phyloP scores from a whole-genome alignment of 2,329 filamentous ascomycete genomes.

The Phoma sp. region DNA sequence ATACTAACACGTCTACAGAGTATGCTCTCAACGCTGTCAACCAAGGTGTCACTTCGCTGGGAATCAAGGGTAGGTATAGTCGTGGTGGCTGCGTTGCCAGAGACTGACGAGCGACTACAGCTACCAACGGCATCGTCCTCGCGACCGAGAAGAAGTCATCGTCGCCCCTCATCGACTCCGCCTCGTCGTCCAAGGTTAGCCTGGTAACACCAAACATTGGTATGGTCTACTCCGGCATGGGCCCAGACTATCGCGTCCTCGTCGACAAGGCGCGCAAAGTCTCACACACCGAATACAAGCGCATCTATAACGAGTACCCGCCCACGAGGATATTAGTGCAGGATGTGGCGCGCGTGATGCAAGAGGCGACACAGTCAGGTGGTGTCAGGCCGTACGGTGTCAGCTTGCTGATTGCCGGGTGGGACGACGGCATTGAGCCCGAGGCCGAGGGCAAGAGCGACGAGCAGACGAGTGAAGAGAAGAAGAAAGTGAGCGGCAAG shows the following conservation, averaged over 20 bases:
- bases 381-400: conserved; percentile 97
- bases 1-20: conserved; percentile 63
- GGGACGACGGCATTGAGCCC: conserved; percentile 95
- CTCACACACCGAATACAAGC: conserved; percentile 98
- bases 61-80: conserved; percentile 82
- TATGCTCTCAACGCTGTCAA: conserved; percentile 99
- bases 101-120: conserved; percentile 55
- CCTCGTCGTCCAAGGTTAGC: conserved; percentile 95
- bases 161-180: conserved; percentile 92
- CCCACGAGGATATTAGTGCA: conserved; percentile 98
- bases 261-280: conserved; percentile 98
- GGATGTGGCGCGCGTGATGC: conserved; percentile 96
- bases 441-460: conserved; percentile 71
- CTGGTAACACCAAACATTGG: conserved; percentile 98
- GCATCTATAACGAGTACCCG: conserved; percentile 99
- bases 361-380: conserved; percentile 97
- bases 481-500: conserved; percentile 80
- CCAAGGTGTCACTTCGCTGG: conserved; percentile 96
- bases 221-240: conserved; percentile 99
- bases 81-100: neutral
- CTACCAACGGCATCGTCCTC: conserved; percentile 97
- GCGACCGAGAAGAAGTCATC: conserved; percentile 99
- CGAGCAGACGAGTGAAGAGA: conserved; percentile 61
- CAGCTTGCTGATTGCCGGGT: conserved; percentile 91
- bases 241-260: conserved; percentile 95